Conservation (phyloP, 179 eudicot genomes). For the Heliamphora pulchella region DNA sequence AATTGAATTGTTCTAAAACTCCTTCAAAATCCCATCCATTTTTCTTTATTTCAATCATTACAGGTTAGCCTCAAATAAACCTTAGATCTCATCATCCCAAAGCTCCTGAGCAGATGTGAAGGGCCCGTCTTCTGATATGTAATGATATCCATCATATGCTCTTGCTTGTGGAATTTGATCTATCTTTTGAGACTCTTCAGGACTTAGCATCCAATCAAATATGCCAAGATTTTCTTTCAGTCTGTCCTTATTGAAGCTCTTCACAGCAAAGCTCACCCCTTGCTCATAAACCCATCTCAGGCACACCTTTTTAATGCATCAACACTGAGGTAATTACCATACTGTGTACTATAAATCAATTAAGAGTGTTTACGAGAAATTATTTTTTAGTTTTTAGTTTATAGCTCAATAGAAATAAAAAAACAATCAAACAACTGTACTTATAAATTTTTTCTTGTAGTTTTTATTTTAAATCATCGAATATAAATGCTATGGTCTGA, state of each 20-base stretch:
- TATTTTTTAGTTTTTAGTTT: too few relatives aligned
- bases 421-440: too few relatives aligned
- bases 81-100: conserved; percentile 42
- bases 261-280: conserved; percentile 47
- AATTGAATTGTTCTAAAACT: too few relatives aligned
- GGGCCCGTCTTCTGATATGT: conserved; percentile 37
- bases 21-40: too few relatives aligned
- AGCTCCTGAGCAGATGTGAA: conserved; percentile 35
- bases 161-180: conserved; percentile 42
- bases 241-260: conserved; percentile 60
- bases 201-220: conserved; percentile 46
- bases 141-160: conserved; percentile 32
- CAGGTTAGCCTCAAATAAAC: not conserved
- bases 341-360: not conserved
- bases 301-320: conserved; percentile 30
- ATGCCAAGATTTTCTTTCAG: conserved; percentile 57
- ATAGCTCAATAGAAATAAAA: too few relatives aligned
- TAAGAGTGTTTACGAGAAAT: too few relatives aligned
- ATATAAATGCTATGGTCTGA: too few relatives aligned
- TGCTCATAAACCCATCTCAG: conserved; percentile 68
- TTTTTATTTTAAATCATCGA: too few relatives aligned
- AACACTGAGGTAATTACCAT: not conserved
- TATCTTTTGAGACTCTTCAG: conserved; percentile 37
- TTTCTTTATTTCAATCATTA: too few relatives aligned
- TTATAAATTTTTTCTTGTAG: too few relatives aligned